phyloP scores from a whole-genome alignment of 148 eudicot genomes.

The Arctostaphylos glauca region DNA sequence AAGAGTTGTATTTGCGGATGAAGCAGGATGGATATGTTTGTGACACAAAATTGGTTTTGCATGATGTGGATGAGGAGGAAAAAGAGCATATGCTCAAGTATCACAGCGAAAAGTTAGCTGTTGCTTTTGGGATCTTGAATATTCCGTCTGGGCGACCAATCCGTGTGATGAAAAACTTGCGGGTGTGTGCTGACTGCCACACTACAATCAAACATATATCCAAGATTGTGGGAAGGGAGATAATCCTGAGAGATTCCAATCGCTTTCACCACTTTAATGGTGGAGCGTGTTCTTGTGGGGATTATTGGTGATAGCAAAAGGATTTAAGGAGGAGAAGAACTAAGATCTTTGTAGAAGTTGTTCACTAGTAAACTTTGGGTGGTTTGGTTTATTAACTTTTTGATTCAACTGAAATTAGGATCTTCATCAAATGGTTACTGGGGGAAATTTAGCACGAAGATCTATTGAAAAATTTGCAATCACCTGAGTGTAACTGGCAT shows the following conservation, averaged over 20 bases:
- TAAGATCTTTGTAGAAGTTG: not conserved
- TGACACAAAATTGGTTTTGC: constrained; percentile 33
- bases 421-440: not conserved
- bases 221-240: constrained; percentile 41
- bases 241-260: constrained; percentile 45
- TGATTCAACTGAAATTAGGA: not conserved
- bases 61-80: constrained; percentile 56
- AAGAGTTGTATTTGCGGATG: constrained; percentile 40
- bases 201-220: constrained; percentile 46
- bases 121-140: constrained; percentile 42
- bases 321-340: constrained; percentile 6
- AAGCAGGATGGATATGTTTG: constrained; percentile 43
- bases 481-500: not conserved
- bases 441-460: not conserved
- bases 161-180: constrained; percentile 46
- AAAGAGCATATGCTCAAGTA: constrained; percentile 50
- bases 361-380: not conserved
- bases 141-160: constrained; percentile 38
- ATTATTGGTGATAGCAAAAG: constrained; percentile 43
- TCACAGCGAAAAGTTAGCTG: constrained; percentile 50
- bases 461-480: not conserved
- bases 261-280: constrained; percentile 50
- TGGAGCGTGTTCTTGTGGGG: constrained; percentile 52
- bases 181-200: constrained; percentile 54
- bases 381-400: not conserved